Conservation (phyloP, 2,329 filamentous ascomycete genomes). For the Paecilomyces fulvus region DNA sequence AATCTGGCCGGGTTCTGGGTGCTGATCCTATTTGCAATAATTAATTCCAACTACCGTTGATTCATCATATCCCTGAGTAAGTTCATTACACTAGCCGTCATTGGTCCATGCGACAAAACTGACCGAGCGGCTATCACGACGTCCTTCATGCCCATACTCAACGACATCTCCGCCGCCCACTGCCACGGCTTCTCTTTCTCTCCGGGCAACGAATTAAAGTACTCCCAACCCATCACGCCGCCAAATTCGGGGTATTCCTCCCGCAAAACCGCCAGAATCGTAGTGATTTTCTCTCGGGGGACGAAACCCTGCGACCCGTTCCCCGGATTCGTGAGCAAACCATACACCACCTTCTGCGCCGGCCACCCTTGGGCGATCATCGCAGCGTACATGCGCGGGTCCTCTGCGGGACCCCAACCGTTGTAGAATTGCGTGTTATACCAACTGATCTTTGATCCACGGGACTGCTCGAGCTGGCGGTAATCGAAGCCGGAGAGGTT, state of each 20-base stretch:
- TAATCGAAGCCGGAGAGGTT: conserved; percentile 78
- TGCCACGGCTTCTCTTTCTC: conserved; percentile 58
- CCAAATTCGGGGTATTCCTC: conserved; percentile 63
- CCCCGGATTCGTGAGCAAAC: conserved; percentile 67
- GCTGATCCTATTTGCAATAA: not conserved
- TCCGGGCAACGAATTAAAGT: conserved; percentile 72
- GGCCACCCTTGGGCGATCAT: conserved; percentile 55
- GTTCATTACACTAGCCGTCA: conserved; percentile 24
- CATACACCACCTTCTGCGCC: conserved; percentile 65
- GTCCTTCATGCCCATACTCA: conserved; percentile 36
- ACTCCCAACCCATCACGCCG: conserved; percentile 93
- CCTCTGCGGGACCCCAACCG: conserved; percentile 65
- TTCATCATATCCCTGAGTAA: conserved; percentile 22
- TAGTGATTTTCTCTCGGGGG: conserved; percentile 47
- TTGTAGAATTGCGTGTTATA: conserved; percentile 94
- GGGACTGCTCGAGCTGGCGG: conserved; percentile 59
- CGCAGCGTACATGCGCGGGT: conserved; percentile 35
- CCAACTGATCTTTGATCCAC: conserved; percentile 62
- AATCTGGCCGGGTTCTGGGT: too few relatives aligned
- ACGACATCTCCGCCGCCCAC: conserved; percentile 65
- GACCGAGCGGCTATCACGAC: conserved; percentile 25
- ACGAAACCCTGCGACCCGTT: conserved; percentile 63
- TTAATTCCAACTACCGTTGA: conserved; percentile 8
- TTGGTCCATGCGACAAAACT: conserved; percentile 16
- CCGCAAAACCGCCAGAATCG: conserved; percentile 49